Evolutionary conservation across 805 yeast species (phyloP), one percentile per base, ranked within the genome.

Genomic region (Candida maltosa): DNA sequence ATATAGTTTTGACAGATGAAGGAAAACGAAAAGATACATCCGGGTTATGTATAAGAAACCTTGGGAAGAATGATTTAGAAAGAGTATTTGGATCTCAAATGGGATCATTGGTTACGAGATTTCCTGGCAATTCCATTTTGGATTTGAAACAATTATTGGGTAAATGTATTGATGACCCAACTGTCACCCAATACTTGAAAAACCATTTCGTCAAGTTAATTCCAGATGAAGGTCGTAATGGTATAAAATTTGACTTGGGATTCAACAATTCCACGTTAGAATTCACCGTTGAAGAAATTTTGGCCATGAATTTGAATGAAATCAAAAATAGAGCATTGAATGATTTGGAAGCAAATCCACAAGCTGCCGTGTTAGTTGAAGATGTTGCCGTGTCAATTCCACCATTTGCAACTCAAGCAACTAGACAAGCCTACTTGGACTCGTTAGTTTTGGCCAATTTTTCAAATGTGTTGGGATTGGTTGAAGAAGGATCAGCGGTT

Each of bases 401-500:
- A 7, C 80, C 85, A 5, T 81, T 62, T 47, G 85, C 80, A 44
- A 60, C 69, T 24, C 76, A 75, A 40, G 65, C 74, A 5, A 83
- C 87, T 54, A 76, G 96, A 50, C 63, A 63, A 26, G 86, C 96
- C 0, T 58, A 87, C 28, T 61, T 71, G 22, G 95, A 88, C 46
- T 78, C 89, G 4, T 84, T 82, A 23, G 75, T 70, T 32, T 69
- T 84, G 34, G 85, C 95, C 2, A 85, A 82, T 16, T 60, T 80
- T 40, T 46, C 62, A 9, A 65, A 74, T 29, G 75, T 80, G 10
- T 72, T 80, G 39, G 78, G 81, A 2, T 65, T 91, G 36, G 84
- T 89, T 2, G 89, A 85, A 51, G 97, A 91, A 56, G 97, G 96
- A 11, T 62, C 87, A n/a, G 93, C 97, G 2, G 87, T 87, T 11